A percentile compares a stretch with the other conserved stretches of the same genome.
Evolutionary conservation across 768 basidiomycete species (phyloP).

Genomic region (Pulveroboletus sp.): DNA sequence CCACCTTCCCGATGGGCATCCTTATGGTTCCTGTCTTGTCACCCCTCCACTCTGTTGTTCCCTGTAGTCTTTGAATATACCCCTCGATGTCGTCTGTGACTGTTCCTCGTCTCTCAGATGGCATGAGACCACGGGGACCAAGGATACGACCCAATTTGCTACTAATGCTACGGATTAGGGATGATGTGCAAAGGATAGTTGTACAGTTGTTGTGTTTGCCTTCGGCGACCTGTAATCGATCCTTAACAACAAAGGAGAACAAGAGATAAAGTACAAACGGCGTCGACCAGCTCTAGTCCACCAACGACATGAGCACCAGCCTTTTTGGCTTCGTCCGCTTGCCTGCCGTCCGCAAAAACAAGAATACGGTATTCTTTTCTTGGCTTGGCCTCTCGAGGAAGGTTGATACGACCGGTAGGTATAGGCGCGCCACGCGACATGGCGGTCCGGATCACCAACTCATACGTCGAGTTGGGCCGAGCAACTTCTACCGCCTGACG

Average conservation of each 20-base stretch:
- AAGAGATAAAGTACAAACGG: slow-evolving; percentile 45
- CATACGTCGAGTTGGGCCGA: slow-evolving; percentile 70
- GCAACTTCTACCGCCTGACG: slow-evolving; percentile 78
- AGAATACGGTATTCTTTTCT: slow-evolving; percentile 71
- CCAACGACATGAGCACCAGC: slow-evolving; percentile 92
- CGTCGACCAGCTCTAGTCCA: slow-evolving; percentile 83
- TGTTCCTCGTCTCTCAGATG: slow-evolving; percentile 87
- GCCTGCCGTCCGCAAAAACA: slow-evolving; percentile 87
- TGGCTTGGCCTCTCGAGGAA: slow-evolving; percentile 76
- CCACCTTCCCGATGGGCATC: slow-evolving; percentile 72
- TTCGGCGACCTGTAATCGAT: slow-evolving; percentile 55
- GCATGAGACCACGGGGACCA: slow-evolving; percentile 93
- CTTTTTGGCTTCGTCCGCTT: slow-evolving; percentile 75
- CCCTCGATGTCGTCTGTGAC: slow-evolving; percentile 86
- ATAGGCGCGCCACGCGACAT: slow-evolving; percentile 75
- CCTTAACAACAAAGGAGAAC: not conserved
- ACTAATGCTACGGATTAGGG: slow-evolving; percentile 72
- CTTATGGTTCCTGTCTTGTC: slow-evolving; percentile 83
- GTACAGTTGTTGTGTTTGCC: slow-evolving; percentile 67
- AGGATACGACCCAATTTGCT: slow-evolving; percentile 74
- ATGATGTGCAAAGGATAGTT: slow-evolving; percentile 78
- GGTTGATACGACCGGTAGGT: slow-evolving; percentile 83
- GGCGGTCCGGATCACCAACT: slow-evolving; percentile 75
- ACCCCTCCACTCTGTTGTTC: slow-evolving; percentile 89
- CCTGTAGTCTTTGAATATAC: slow-evolving; percentile 74